Evolutionary conservation across 2,329 filamentous ascomycete genomes (phyloP).

Genomic region (Colletotrichum tropicicola): DNA sequence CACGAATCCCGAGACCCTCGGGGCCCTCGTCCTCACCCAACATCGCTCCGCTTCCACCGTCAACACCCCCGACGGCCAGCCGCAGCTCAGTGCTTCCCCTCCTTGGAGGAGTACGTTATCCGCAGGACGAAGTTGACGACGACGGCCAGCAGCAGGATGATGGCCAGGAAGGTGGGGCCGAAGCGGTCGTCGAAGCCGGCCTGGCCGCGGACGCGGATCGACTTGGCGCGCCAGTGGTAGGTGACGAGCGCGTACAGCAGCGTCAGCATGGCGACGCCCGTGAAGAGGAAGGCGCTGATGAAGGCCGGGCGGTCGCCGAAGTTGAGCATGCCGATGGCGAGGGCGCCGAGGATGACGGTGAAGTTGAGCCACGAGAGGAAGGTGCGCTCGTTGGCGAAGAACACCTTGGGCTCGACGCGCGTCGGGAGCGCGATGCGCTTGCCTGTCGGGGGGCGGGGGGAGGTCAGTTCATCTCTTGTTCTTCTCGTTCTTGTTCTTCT

Average conservation of each 20-base stretch:
- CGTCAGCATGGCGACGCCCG: slow-evolving; percentile 89
- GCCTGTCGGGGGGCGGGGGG: slow-evolving; percentile 63
- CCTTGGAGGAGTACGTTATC: slow-evolving; percentile 59
- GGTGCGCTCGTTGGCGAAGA: slow-evolving; percentile 99
- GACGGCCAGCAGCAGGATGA: slow-evolving; percentile 88
- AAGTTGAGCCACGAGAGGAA: slow-evolving; percentile 99
- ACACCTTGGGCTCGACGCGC: slow-evolving; percentile 98
- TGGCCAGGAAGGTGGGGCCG: slow-evolving; percentile 88
- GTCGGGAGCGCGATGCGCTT: slow-evolving; percentile 98
- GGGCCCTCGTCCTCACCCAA: no score
- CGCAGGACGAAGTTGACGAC: slow-evolving; percentile 94
- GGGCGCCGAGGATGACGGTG: slow-evolving; percentile 95
- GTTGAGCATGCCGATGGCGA: slow-evolving; percentile 97
- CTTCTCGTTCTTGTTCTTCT: no score
- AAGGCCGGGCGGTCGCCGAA: slow-evolving; percentile 95
- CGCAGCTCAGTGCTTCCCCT: slow-evolving; percentile 37
- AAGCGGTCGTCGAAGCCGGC: slow-evolving; percentile 97
- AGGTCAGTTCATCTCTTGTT: no score
- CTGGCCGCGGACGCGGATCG: slow-evolving; percentile 89
- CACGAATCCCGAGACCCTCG: no score
- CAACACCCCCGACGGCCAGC: neutral
- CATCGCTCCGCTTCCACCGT: no score
- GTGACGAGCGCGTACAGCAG: slow-evolving; percentile 96
- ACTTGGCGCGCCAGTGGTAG: slow-evolving; percentile 97
- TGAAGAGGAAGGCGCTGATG: slow-evolving; percentile 94